Evolutionary conservation across 2,329 filamentous ascomycete genomes (phyloP).

Genomic region (Nemania abortiva): DNA sequence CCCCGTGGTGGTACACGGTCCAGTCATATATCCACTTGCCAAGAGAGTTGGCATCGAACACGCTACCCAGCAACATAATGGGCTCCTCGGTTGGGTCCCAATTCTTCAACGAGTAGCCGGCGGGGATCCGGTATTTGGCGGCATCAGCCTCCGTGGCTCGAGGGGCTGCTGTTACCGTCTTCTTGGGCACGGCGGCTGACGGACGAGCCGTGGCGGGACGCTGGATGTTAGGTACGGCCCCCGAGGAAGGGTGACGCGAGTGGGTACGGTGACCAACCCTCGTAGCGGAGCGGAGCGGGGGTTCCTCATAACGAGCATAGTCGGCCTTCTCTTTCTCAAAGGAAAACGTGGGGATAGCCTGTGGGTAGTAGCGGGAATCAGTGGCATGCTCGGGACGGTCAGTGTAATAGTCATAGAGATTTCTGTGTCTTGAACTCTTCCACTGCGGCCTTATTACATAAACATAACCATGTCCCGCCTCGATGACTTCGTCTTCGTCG

Average conservation of each 20-base stretch:
- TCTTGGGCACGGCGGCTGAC: slow-evolving; percentile 56
- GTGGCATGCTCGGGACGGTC: slow-evolving; percentile 67
- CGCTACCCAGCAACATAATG: slow-evolving; percentile 92
- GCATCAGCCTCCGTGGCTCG: slow-evolving; percentile 72
- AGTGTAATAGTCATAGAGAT: slow-evolving; percentile 55
- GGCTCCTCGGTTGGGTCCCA: slow-evolving; percentile 96
- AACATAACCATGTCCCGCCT: slow-evolving; percentile 63
- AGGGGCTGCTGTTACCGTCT: slow-evolving; percentile 49
- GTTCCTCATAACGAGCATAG: slow-evolving; percentile 58
- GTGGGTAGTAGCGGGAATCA: slow-evolving; percentile 69
- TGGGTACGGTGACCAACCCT: slow-evolving; percentile 57
- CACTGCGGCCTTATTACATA: slow-evolving; percentile 66
- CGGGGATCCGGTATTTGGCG: slow-evolving; percentile 78
- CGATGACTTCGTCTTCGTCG: slow-evolving; percentile 72
- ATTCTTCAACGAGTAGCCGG: slow-evolving; percentile 95
- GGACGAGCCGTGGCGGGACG: slow-evolving; percentile 66
- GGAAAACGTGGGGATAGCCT: slow-evolving; percentile 57
- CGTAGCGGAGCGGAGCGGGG: slow-evolving; percentile 54
- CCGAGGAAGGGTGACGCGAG: slow-evolving; percentile 62
- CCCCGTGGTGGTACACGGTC: slow-evolving; percentile 91
- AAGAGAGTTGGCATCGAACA: slow-evolving; percentile 96
- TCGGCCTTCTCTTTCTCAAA: slow-evolving; percentile 56
- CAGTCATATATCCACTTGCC: slow-evolving; percentile 99
- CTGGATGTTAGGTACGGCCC: slow-evolving; percentile 57
- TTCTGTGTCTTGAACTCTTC: slow-evolving; percentile 54